Conservation (phyloP, 192 early-diverging fungal genomes). For the Haplosporangium gracile region DNA sequence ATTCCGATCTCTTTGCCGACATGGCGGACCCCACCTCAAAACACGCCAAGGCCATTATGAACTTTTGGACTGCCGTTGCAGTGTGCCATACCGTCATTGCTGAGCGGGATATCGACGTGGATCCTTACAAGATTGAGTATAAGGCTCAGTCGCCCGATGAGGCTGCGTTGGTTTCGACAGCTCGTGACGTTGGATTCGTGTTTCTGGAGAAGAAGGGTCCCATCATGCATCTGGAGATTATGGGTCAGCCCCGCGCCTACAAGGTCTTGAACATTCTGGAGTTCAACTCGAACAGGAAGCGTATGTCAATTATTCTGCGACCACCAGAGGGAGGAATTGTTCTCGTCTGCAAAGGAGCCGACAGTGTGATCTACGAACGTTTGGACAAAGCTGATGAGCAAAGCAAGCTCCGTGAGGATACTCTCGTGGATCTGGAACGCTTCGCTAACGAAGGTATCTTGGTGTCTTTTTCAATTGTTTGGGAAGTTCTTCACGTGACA, state of each 20-base stretch:
- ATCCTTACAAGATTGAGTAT: slow-evolving; percentile 76
- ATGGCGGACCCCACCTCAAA: slow-evolving; percentile 65
- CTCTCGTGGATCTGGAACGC: slow-evolving; percentile 81
- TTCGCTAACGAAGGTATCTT: slow-evolving; percentile 82
- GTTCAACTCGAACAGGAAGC: slow-evolving; percentile 96
- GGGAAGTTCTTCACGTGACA: not conserved
- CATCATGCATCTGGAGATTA: slow-evolving; percentile 76
- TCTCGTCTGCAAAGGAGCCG: slow-evolving; percentile 94
- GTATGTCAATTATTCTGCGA: slow-evolving; percentile 94
- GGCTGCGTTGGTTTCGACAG: slow-evolving; percentile 90
- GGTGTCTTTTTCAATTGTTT: not conserved
- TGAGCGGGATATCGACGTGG: slow-evolving; percentile 64
- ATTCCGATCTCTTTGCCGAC: slow-evolving; percentile 74
- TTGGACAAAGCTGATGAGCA: slow-evolving; percentile 74
- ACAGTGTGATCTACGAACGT: slow-evolving; percentile 92
- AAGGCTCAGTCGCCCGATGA: slow-evolving; percentile 97
- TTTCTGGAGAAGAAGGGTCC: slow-evolving; percentile 84
- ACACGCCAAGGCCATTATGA: slow-evolving; percentile 73
- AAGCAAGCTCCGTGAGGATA: slow-evolving; percentile 74
- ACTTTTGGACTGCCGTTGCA: slow-evolving; percentile 89
- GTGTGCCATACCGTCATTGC: slow-evolving; percentile 92
- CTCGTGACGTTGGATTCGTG: slow-evolving; percentile 84
- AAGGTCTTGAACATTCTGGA: slow-evolving; percentile 81
- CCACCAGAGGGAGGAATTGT: slow-evolving; percentile 80
- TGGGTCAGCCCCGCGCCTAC: slow-evolving; percentile 78